Conservation (phyloP, 2,329 filamentous ascomycete genomes). For the Grosmannia penicillata region DNA sequence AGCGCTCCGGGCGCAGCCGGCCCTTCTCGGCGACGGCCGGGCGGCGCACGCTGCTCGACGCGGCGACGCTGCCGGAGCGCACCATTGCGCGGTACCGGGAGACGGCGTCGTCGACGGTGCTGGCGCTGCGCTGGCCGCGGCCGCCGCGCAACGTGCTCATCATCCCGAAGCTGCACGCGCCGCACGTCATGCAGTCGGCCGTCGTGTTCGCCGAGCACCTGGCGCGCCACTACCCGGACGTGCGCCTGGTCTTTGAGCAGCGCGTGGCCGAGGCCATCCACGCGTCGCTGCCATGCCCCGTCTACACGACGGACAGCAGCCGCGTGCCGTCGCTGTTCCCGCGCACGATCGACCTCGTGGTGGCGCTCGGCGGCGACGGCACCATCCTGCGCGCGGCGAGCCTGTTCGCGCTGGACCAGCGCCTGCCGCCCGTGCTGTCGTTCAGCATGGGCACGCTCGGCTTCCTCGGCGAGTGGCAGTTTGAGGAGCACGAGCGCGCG, state of each 20-base stretch:
- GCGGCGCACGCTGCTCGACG: conserved; percentile 33
- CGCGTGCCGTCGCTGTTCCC: conserved; percentile 40
- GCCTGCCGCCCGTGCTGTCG: conserved; percentile 79
- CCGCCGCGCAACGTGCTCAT: conserved; percentile 42
- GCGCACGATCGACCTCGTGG: conserved; percentile 72
- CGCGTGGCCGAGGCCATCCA: conserved; percentile 60
- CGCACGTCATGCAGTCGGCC: conserved; percentile 35
- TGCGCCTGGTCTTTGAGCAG: conserved; percentile 72
- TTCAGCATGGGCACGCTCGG: conserved; percentile 97
- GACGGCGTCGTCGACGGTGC: conserved; percentile 35
- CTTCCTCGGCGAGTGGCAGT: conserved; percentile 94
- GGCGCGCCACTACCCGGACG: conserved; percentile 60
- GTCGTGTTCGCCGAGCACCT: conserved; percentile 55
- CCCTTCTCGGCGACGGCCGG: conserved; percentile 32
- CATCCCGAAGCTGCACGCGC: conserved; percentile 42
- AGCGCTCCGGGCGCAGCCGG: neutral
- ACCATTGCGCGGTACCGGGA: conserved; percentile 50
- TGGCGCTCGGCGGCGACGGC: conserved; percentile 85
- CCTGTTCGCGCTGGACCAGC: conserved; percentile 65
- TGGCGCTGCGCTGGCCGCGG: conserved; percentile 38
- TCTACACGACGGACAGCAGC: conserved; percentile 43
- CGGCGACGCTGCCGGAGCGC: conserved; percentile 34
- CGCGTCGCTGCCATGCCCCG: conserved; percentile 53
- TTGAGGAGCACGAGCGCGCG: conserved; percentile 78
- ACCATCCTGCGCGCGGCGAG: conserved; percentile 78